Evolutionary conservation across 495 filamentous ascomycete genomes (phyloP), one percentile per base, ranked within the genome.

Genomic region (Chaetomium fimeti): DNA sequence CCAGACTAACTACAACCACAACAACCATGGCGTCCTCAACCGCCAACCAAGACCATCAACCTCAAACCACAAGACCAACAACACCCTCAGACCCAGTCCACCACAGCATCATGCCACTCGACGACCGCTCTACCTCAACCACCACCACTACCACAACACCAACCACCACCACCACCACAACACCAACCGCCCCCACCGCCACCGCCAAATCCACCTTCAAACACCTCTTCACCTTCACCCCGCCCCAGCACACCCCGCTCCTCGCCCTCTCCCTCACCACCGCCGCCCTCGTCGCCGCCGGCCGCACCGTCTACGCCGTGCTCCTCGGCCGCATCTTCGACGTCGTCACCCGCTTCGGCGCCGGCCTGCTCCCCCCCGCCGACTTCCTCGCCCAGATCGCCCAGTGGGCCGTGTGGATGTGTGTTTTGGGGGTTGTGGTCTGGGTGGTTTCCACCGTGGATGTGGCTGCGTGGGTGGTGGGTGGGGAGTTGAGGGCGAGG

Each of bases 401-500:
- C 2, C 79, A 68, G 20, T 87, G 85, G 74, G 86, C 82, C 56
- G 63, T 86, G 6, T 79, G 79, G 28, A 75, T 97, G 60, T 72
- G 81, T 12, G 79, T 75, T 1, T 68, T 97, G 0, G 92, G 89
- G 9, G 72, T 76, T 4, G 79, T 71, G 2, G 84, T 82, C 42
- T 93, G 89, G 85, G 25, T 93, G 5, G 72, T 88, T 45, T 85
- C 88, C 66, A 83, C 82, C 11, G 66, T 79, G 53, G 91, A 89
- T 67, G 87, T 88, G 67, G 79, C 81, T 15, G 64, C 81, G 5
- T 97, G 93, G 85, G 74, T 92, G 48, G 69, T 83, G 0, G 92
- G 91, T 69, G 90, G 92, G 28, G 93, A 97, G 74, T 71, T 92
- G 11, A 91, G 97, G 65, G 91, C 87, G 5, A 85, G 82, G 45